These are phyloP conservation scores for Trichaptum fuscoviolaceum DNA, from an alignment of 768 basidiomycete species.

Conservation along the genomic window DNA sequence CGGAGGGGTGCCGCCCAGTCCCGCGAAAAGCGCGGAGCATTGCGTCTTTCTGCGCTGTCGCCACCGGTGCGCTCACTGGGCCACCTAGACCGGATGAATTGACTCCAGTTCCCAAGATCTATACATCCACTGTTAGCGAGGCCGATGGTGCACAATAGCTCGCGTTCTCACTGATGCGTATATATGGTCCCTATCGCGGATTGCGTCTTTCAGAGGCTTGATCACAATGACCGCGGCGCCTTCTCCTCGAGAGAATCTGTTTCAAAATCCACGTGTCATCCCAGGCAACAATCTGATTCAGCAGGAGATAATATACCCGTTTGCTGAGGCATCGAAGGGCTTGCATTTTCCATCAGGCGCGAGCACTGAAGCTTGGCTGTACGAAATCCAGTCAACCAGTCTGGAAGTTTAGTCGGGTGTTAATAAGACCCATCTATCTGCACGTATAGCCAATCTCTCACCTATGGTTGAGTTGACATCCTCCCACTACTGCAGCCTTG, in stretches of 20 bases:
- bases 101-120: conserved; percentile 38
- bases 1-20: conserved; percentile 26
- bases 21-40: conserved; percentile 32
- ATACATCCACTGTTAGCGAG: conserved; percentile 15
- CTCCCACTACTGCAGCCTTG: conserved; percentile 43
- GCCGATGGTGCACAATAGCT: neutral
- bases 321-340: conserved; percentile 37
- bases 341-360: conserved; percentile 38
- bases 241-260: conserved; percentile 23
- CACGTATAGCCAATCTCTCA: too few species aligned
- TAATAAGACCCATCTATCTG: too few species aligned
- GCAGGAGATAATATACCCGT: conserved; percentile 29
- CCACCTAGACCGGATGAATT: conserved; percentile 32
- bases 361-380: conserved; percentile 33
- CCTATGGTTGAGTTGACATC: conserved; percentile 37
- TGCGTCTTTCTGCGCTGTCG: conserved; percentile 30
- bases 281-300: too few species aligned
- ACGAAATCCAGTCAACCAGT: conserved; percentile 24
- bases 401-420: too few species aligned
- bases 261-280: neutral
- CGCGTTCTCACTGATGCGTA: conserved; percentile 10
- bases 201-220: conserved; percentile 33
- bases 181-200: conserved; percentile 34
- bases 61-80: conserved; percentile 35
- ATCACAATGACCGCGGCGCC: conserved; percentile 34